Conservation (phyloP, 495 filamentous ascomycete genomes). For the Poronia punctata region DNA sequence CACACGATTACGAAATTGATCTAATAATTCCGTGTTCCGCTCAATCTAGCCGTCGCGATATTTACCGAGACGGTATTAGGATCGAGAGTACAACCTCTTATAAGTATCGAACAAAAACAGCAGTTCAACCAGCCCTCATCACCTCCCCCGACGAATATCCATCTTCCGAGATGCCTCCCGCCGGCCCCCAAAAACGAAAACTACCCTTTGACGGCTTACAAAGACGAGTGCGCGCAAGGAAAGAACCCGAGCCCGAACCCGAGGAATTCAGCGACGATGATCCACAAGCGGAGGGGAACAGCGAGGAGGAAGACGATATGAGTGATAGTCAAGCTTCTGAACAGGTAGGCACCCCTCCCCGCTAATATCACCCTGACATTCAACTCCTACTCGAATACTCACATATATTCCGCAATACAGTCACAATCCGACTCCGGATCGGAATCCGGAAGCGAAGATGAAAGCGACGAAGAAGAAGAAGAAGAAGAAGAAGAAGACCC, state of each 20-base stretch:
- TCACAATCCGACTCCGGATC: conserved; percentile 16
- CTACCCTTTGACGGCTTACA: conserved; percentile 35
- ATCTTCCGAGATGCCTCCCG: conserved; percentile 5
- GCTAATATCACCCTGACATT: too few relatives aligned
- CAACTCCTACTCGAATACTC: too few relatives aligned
- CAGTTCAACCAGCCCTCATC: too few relatives aligned
- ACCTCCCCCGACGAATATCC: too few relatives aligned
- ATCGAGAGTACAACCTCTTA: too few relatives aligned
- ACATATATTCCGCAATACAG: too few relatives aligned
- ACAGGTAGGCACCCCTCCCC: conserved; percentile 1
- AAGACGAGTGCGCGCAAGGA: conserved; percentile 53
- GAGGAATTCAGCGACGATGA: conserved; percentile 25
- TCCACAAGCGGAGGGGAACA: conserved; percentile 25
- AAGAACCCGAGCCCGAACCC: conserved; percentile 48
- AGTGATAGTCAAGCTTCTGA: neutral
- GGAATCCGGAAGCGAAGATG: conserved; percentile 11
- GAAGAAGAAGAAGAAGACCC: conserved; percentile 29
- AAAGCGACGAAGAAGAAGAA: conserved; percentile 21
- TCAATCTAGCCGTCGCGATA: too few relatives aligned
- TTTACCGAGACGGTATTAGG: too few relatives aligned
- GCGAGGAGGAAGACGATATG: conserved; percentile 19
- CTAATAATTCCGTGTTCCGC: too few relatives aligned
- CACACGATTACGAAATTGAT: too few relatives aligned
- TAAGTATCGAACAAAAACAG: too few relatives aligned
- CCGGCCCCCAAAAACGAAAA: conserved; percentile 14